These are phyloP conservation scores for Aristolochia californica DNA, from an alignment of 164 flowering plant species.

Conservation along the genomic window DNA sequence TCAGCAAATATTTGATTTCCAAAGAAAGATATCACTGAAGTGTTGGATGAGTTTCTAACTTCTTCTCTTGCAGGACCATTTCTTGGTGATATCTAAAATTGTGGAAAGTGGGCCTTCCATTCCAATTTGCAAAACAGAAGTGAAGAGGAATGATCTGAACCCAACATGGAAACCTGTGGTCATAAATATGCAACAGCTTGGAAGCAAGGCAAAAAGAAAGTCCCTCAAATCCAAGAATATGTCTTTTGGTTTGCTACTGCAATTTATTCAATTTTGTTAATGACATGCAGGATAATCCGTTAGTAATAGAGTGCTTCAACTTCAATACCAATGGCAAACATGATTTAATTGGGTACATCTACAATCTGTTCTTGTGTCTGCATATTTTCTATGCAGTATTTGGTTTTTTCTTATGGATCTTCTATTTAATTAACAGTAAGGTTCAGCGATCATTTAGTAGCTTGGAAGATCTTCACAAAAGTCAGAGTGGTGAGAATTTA, in stretches of 20 bases:
- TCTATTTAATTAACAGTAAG: constrained; percentile 36
- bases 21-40: background rate
- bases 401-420: constrained; percentile 7
- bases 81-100: constrained; percentile 67
- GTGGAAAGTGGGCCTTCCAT: constrained; percentile 53
- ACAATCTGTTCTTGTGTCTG: constrained; percentile 1
- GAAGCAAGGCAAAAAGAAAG: constrained; percentile 48
- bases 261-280: background rate
- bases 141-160: constrained; percentile 51
- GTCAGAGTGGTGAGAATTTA: constrained; percentile 44
- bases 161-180: constrained; percentile 67
- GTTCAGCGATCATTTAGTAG: constrained; percentile 55
- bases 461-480: constrained; percentile 52
- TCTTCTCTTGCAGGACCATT: constrained; percentile 52
- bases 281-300: constrained; percentile 65
- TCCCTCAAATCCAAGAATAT: too few relatives aligned
- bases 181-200: constrained; percentile 65
- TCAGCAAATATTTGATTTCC: background rate
- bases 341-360: constrained; percentile 18
- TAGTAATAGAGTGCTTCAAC: constrained; percentile 82
- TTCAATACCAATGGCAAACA: constrained; percentile 79
- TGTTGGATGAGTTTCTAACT: background rate
- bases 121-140: constrained; percentile 92
- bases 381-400: constrained; percentile 1
- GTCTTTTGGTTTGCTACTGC: background rate